Base-by-base conservation (phyloP, 2,329 filamentous ascomycete species). In the Fusarium chaquense region DNA sequence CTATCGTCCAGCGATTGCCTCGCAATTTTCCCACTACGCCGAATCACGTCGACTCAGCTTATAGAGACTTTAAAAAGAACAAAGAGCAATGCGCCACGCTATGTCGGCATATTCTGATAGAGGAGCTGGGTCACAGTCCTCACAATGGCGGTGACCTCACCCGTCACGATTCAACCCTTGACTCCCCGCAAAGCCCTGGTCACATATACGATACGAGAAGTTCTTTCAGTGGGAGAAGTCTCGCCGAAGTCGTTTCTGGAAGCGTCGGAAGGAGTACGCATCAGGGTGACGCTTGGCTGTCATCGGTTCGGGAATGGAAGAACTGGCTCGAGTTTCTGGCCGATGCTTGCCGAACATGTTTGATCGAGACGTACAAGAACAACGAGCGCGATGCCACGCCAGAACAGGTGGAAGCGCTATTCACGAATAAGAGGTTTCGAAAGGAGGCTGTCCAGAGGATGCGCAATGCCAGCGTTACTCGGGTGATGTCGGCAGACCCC, bases 241-340 rank as follows among this genome's bases (percentile, higher is more conserved):
- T 81, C 0, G 72, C 73, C 6, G 78, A 81, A 20, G 74, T 76
- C 46, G 73, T 78, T 13, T 75, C 76, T 6, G 73, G 73, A 1
- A 75, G 70, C 22, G 71, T 67, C 1, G 35, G 50, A 13, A 76
- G 71, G 46, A 69, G 70, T 38, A 51, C 76, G 28, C 66, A 74
- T 6, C 64, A 73, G 11, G 73, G 65, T 9, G 81, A 81, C 40
- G 66, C 71, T 10, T 81, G 79, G 73, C 62, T 85, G 9, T 73
- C 73, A 16, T 78, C 78, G 2, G 78, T 86, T 44, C 77, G 79
- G 12, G 83, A 83, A 11, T 86, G 83, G 81, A 83, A 81, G 69
- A 69, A 71, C 2, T 80, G 80, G 38, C 77, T 85, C 22, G 81
- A 84, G 56, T 67, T 73, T 2, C 74, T 87, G 43, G 73, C 80